These are phyloP conservation scores for Arabidopsis thaliana DNA, from an alignment of 345 rosid species.

Conservation along the genomic window DNA sequence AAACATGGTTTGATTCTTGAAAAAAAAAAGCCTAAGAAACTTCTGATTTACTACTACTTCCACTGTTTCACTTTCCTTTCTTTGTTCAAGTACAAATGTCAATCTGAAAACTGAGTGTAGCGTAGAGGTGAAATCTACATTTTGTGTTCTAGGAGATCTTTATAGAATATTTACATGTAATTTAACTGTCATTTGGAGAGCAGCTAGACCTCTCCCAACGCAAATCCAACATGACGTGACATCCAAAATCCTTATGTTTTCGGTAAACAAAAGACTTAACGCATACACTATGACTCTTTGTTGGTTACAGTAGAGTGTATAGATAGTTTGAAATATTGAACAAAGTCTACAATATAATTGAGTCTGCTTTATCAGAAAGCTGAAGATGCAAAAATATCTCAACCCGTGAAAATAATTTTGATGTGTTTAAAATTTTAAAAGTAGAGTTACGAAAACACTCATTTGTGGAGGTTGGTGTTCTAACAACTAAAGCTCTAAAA, in stretches of 20 bases:
- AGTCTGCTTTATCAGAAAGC: not conserved
- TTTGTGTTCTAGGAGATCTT: not conserved
- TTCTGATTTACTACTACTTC: no score
- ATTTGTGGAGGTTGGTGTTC: slow-evolving; percentile 12
- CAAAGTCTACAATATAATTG: not conserved
- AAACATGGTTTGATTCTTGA: not conserved
- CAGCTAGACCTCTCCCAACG: no score
- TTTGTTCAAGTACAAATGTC: no score
- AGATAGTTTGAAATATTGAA: not conserved
- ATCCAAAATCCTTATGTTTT: no score
- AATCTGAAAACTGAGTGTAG: no score
- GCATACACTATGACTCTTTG: no score
- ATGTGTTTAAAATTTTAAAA: not conserved
- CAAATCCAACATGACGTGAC: no score
- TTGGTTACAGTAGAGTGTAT: no score
- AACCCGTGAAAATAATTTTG: not conserved
- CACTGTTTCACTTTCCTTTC: no score
- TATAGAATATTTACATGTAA: not conserved
- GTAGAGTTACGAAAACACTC: not conserved
- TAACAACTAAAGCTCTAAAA: slow-evolving; percentile 28
- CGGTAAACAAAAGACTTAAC: no score
- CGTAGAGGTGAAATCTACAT: not conserved
- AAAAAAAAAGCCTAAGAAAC: not conserved
- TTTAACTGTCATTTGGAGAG: no score
- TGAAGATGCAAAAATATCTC: not conserved